These are phyloP conservation scores for Meripilus lineatus DNA, from an alignment of 1,284 basidiomycete genomes.

Conservation along the genomic window DNA sequence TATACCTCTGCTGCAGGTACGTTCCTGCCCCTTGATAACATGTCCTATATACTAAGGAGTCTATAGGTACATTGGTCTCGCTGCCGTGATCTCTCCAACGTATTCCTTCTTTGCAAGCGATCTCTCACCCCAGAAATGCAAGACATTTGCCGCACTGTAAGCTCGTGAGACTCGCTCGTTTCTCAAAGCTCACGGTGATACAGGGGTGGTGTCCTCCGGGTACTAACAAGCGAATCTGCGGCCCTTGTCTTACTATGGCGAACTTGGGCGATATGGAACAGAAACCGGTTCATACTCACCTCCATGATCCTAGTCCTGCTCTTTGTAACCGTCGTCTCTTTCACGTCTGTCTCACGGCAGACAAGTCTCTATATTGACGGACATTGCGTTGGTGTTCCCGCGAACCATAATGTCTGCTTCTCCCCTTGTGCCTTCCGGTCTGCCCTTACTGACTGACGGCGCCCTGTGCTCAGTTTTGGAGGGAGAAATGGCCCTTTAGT, in stretches of 20 bases:
- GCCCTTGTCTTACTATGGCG: neutral
- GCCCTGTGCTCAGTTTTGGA: neutral
- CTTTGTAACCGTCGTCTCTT: neutral
- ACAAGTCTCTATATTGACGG: neutral
- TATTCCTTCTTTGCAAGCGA: neutral
- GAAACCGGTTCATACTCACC: neutral
- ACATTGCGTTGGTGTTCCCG: neutral
- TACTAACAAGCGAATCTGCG: neutral
- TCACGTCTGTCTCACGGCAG: neutral
- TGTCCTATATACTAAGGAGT: neutral
- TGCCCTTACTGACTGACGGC: neutral
- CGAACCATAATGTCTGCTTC: neutral
- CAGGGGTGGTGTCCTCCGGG: neutral
- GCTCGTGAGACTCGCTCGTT: neutral
- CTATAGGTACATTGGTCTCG: neutral
- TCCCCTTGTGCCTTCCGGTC: neutral
- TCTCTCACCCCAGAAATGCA: neutral
- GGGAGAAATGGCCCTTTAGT: neutral
- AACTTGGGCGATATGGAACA: neutral
- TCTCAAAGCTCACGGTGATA: neutral
- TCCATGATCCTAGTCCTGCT: neutral
- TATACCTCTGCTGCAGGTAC: neutral
- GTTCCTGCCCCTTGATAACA: neutral
- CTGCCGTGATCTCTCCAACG: neutral
- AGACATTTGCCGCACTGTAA: neutral